Evolutionary conservation across 73 alveolate species (phyloP).

Genomic region (Paramecium octaurelia): DNA sequence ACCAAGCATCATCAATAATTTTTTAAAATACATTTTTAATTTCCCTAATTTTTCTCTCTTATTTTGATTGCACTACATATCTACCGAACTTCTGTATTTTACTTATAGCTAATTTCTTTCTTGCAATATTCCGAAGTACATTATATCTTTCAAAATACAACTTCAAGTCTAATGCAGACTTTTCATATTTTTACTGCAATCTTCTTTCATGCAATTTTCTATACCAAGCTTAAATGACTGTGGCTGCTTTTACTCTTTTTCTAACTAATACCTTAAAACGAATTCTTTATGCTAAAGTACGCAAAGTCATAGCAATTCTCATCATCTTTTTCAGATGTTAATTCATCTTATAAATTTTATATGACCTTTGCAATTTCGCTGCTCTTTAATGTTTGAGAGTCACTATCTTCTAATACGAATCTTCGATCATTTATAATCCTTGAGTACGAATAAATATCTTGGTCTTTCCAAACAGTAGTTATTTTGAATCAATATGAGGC

Average conservation of each 20-base stretch:
- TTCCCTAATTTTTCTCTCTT: neutral
- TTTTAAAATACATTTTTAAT: neutral
- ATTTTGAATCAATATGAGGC: neutral
- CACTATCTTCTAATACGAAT: neutral
- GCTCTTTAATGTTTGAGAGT: neutral
- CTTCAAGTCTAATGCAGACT: neutral
- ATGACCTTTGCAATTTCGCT: neutral
- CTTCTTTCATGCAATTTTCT: neutral
- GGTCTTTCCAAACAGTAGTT: neutral
- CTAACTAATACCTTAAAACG: neutral
- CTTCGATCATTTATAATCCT: neutral
- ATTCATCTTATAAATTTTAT: slow-evolving; percentile 21
- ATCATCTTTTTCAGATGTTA: neutral
- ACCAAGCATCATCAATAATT: slow-evolving; percentile 62
- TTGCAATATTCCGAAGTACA: neutral
- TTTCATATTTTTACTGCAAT: neutral
- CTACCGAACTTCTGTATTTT: neutral
- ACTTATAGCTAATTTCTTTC: slow-evolving; percentile 16
- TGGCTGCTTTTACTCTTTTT: neutral
- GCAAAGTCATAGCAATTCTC: neutral
- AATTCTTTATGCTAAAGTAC: neutral
- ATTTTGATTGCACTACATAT: neutral
- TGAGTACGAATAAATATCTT: neutral
- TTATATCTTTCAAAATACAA: slow-evolving; percentile 12
- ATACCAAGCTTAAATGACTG: neutral